Conservation (phyloP, 2,329 filamentous ascomycete genomes). For the Pyrenophora tritici-repentis region DNA sequence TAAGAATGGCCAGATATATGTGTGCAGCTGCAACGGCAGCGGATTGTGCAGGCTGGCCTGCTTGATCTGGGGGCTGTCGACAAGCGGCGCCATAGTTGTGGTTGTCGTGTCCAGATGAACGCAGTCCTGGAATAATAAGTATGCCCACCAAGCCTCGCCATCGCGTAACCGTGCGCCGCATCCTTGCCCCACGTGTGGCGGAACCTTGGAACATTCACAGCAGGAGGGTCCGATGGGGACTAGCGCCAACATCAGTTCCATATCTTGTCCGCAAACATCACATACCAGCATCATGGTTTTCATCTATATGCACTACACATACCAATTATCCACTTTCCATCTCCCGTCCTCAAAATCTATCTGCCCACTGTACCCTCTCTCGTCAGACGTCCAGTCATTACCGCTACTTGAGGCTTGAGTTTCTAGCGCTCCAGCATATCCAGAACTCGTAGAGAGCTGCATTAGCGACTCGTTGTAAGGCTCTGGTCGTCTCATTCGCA, state of each 20-base stretch:
- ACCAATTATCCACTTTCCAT: not conserved
- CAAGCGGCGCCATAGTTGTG: conserved; percentile 64
- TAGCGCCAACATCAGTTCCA: not conserved
- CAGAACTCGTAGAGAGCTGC: not conserved
- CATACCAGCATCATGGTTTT: not conserved
- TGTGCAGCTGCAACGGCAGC: conserved; percentile 76
- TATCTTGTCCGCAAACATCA: conserved; percentile 12
- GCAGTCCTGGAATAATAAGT: conserved; percentile 18
- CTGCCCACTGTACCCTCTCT: not conserved
- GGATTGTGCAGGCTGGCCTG: conserved; percentile 86
- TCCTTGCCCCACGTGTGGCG: conserved; percentile 12
- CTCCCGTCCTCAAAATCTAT: not conserved
- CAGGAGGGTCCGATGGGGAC: conserved; percentile 2
- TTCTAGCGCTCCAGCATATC: not conserved
- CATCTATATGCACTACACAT: not conserved
- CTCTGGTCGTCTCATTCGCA: not conserved
- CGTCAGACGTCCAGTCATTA: not conserved
- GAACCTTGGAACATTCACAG: conserved; percentile 15
- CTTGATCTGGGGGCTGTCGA: conserved; percentile 89
- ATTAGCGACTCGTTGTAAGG: not conserved
- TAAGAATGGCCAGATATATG: conserved; percentile 91
- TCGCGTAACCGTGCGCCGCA: conserved; percentile 15
- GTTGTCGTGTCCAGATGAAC: conserved; percentile 24
- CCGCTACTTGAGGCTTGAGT: not conserved
- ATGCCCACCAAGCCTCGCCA: conserved; percentile 20